Conservation (phyloP, 2,329 filamentous ascomycete genomes). For the Xylaria polymorpha region DNA sequence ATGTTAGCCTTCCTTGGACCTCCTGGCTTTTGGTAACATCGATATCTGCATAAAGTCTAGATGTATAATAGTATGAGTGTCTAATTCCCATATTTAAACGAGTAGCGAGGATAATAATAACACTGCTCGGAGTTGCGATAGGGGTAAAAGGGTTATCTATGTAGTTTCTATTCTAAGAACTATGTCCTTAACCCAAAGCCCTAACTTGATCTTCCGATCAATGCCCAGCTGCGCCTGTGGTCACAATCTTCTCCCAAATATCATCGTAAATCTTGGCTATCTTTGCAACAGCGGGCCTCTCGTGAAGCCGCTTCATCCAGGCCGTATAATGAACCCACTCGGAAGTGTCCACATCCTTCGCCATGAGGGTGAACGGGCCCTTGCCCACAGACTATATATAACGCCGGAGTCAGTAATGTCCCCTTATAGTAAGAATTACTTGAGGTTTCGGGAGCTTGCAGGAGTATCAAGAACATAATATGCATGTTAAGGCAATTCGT, state of each 20-base stretch:
- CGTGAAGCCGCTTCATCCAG: constrained; percentile 24
- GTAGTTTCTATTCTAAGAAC: neutral
- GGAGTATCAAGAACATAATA: too few relatives aligned
- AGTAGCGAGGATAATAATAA: neutral
- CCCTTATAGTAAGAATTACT: too few relatives aligned
- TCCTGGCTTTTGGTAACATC: neutral
- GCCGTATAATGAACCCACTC: constrained; percentile 27
- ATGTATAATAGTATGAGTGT: neutral
- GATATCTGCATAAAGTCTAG: neutral
- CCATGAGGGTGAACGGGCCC: constrained; percentile 10
- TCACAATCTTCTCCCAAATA: constrained; percentile 11
- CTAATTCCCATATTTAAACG: neutral
- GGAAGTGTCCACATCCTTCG: constrained; percentile 24
- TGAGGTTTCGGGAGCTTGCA: too few relatives aligned
- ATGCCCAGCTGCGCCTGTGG: neutral
- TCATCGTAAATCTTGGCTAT: constrained; percentile 21
- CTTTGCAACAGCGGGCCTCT: constrained; percentile 23
- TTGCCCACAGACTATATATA: constrained; percentile 1
- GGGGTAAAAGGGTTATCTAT: neutral
- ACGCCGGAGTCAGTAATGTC: too few relatives aligned
- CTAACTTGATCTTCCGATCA: neutral
- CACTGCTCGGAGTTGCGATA: neutral
- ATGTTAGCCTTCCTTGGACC: neutral
- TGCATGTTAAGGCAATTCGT: too few relatives aligned
- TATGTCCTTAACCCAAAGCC: neutral